Evolutionary conservation across 306 rosid genomes (phyloP).

Genomic region (Prunus mume): DNA sequence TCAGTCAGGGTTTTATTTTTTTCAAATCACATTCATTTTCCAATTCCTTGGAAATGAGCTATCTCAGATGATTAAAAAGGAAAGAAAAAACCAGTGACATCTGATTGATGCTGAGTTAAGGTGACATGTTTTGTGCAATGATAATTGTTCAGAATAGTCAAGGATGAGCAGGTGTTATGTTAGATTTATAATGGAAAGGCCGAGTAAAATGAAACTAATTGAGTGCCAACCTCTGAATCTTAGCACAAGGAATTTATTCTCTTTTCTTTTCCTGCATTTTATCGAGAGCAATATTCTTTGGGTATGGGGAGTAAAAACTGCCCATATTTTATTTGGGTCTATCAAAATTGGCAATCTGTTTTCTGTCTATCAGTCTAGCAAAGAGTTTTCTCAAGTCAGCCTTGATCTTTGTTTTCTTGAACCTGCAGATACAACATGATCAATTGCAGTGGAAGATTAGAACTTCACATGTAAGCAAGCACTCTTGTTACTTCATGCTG

Average conservation of each 20-base stretch:
- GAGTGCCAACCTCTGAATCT: background rate
- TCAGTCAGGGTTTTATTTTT: too few species aligned
- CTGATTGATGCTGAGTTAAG: background rate
- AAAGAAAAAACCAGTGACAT: background rate
- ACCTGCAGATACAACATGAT: constrained; percentile 79
- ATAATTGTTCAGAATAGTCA: background rate
- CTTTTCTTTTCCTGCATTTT: background rate
- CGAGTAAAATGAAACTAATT: background rate
- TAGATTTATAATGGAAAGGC: background rate
- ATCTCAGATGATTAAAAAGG: background rate
- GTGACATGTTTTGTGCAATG: background rate
- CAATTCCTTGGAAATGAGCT: background rate
- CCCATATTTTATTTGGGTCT: background rate
- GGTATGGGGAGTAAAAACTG: background rate
- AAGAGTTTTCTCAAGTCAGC: background rate
- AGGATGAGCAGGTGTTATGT: background rate
- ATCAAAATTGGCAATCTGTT: background rate
- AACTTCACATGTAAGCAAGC: constrained; percentile 85
- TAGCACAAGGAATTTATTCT: background rate
- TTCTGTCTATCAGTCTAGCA: background rate
- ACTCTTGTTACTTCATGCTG: constrained; percentile 22
- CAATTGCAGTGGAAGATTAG: constrained; percentile 94
- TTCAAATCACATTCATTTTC: too few species aligned
- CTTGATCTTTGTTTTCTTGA: constrained; percentile 18
- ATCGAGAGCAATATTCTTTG: background rate